Evolutionary conservation across 129 eudicot genomes (phyloP), one percentile per base, ranked within the genome.

Genomic region (Smallanthus sonchifolius): DNA sequence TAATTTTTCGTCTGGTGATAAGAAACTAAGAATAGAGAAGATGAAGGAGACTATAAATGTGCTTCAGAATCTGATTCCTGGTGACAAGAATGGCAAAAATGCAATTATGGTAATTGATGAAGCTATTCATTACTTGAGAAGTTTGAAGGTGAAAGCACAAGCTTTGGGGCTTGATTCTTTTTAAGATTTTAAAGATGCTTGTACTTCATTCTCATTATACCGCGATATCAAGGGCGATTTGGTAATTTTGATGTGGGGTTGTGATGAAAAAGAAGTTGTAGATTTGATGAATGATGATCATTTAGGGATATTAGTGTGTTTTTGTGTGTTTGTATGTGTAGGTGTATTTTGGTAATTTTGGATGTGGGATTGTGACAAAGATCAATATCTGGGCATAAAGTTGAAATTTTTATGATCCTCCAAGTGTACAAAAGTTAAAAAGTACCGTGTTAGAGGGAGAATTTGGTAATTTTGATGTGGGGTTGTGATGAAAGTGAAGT

Each of bases 81-180:
- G 82, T 72, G 89, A 81, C 73, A 85, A 55, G 63, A 81, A 78
- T 52, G 97, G 91, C 34, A 86, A 84, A 67, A 84, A 87, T 77
- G 81, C 89, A 0, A 79, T 88, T 30, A 73, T 77, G 73, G 86
- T 90, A 54, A 79, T 94, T 40, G 98, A 94, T 75, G 96, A 94
- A 78, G 97, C 98, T 7, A 91, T 94, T 36, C 36, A 54, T 28
- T 94, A 91, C 73, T 82, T 94, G 76, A 86, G 60, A 71, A 74
- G 84, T 40, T 75, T 94, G 82, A 94, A 86, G 85, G 86, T 60
- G 67, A 77, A 86, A 79, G 96, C 91, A 72, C 74, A 70, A 81
- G 84, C 87, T n/a, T 66, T 88, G 13, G 93, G 96, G 74, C 85
- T 90, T 70, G 88, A 83, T 69, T 36, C 81, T 39, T 78, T 79